Percentiles rank a stretch among this genome's conserved stretches.
These are phyloP conservation scores for Pythium guiyangense DNA, from an alignment of 352 stramenopile species.

Conservation along the genomic window DNA sequence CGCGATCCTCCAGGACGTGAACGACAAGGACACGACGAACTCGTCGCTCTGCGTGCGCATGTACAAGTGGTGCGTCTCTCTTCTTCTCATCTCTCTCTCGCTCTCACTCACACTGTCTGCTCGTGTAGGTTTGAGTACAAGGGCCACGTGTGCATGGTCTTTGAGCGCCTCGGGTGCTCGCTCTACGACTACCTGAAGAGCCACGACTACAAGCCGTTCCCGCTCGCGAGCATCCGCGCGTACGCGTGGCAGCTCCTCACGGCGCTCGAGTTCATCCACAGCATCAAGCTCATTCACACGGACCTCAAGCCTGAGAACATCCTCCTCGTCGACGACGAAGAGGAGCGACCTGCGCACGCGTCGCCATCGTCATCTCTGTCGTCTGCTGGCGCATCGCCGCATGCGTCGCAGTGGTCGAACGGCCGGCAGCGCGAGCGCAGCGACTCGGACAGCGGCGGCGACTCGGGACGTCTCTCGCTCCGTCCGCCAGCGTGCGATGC, in stretches of 20 bases:
- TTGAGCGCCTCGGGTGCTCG: constrained; percentile 94
- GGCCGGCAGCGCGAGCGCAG: constrained; percentile 25
- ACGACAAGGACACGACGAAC: constrained; percentile 81
- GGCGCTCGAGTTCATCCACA: constrained; percentile 95
- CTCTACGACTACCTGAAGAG: constrained; percentile 98
- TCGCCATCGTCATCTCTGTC: constrained; percentile 11
- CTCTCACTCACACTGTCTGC: neutral
- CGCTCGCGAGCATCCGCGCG: constrained; percentile 75
- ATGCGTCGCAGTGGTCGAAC: constrained; percentile 32
- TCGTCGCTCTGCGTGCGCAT: constrained; percentile 80
- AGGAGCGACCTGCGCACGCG: constrained; percentile 17
- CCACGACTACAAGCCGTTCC: constrained; percentile 96
- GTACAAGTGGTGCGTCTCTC: constrained; percentile 58
- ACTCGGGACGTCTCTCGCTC: constrained; percentile 41
- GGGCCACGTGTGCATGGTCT: constrained; percentile 97
- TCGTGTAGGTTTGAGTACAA: constrained; percentile 69
- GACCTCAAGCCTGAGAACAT: constrained; percentile 99
- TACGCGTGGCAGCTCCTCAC: constrained; percentile 94
- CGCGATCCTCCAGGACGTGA: constrained; percentile 94
- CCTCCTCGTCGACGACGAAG: constrained; percentile 81
- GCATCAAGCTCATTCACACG: constrained; percentile 94
- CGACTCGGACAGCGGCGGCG: constrained; percentile 32
- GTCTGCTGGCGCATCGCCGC: constrained; percentile 10
- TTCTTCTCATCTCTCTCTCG: neutral
- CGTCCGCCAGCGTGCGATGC: constrained; percentile 59